A percentile compares a stretch with the other conserved stretches of the same genome.
These are phyloP conservation scores for Lagenidium sp. DNA, from an alignment of 352 stramenopile genomes.

Conservation along the genomic window DNA sequence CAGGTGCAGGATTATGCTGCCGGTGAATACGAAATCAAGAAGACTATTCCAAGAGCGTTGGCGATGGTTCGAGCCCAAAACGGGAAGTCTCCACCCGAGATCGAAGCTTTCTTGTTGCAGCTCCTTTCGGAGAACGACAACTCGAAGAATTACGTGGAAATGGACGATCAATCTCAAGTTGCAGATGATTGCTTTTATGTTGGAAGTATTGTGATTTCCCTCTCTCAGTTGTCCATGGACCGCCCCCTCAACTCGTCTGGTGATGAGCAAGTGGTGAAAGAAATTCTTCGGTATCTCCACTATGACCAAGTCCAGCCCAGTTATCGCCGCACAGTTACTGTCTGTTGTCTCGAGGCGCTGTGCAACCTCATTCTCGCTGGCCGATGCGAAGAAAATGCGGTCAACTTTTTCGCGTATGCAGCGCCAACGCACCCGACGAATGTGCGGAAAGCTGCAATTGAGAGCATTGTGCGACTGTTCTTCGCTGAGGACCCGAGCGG, in stretches of 20 bases:
- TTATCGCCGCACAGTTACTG: slow-evolving; percentile 72
- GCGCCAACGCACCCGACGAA: slow-evolving; percentile 60
- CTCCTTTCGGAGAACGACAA: slow-evolving; percentile 81
- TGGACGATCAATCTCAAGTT: slow-evolving; percentile 79
- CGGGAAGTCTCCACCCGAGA: slow-evolving; percentile 65
- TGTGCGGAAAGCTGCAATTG: slow-evolving; percentile 77
- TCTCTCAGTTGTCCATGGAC: slow-evolving; percentile 65
- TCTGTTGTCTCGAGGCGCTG: slow-evolving; percentile 73
- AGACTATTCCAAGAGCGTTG: slow-evolving; percentile 68
- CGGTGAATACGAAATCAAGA: slow-evolving; percentile 86
- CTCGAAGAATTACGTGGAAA: slow-evolving; percentile 86
- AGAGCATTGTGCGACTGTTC: slow-evolving; percentile 76
- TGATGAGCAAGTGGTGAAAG: slow-evolving; percentile 43
- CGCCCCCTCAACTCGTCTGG: slow-evolving; percentile 31
- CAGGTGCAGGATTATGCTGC: slow-evolving; percentile 80
- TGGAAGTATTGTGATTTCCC: slow-evolving; percentile 59
- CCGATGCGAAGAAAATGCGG: slow-evolving; percentile 50
- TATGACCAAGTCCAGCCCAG: slow-evolving; percentile 83
- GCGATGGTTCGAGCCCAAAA: slow-evolving; percentile 73
- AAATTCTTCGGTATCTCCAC: slow-evolving; percentile 74
- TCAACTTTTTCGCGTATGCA: slow-evolving; percentile 69
- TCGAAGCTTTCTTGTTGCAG: slow-evolving; percentile 72
- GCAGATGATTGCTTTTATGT: slow-evolving; percentile 84
- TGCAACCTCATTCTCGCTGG: slow-evolving; percentile 70
- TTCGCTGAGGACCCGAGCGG: slow-evolving; percentile 65